Evolutionary conservation across 176 grass and related monocot species (phyloP).

Genomic region (Eleusine indica): DNA sequence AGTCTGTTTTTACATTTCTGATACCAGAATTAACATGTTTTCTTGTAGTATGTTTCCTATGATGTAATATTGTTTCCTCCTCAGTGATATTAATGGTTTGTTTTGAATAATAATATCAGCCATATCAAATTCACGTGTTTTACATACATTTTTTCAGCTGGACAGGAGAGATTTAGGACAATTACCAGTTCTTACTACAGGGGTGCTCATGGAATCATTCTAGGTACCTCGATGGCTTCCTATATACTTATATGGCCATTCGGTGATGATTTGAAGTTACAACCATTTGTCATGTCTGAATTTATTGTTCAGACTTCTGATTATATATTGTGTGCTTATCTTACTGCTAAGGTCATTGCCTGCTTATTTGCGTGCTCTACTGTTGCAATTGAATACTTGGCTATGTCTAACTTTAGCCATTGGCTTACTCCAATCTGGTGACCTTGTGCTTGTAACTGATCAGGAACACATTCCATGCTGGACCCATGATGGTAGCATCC

Average conservation of each 20-base stretch:
- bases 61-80: not conserved
- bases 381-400: not conserved
- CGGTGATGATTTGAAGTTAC: not conserved
- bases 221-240: conserved; percentile 56
- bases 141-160: conserved; percentile 56
- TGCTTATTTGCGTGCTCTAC: not conserved
- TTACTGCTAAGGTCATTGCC: not conserved
- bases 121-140: not conserved
- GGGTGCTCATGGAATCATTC: conserved; percentile 94
- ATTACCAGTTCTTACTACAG: conserved; percentile 97
- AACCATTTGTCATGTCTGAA: conserved; percentile 1
- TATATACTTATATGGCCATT: not conserved
- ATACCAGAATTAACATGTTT: not conserved
- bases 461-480: not conserved
- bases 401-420: not conserved
- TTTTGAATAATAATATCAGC: not conserved
- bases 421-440: not conserved
- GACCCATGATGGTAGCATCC: not conserved
- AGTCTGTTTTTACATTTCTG: not conserved
- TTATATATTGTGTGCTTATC: not conserved
- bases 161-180: conserved; percentile 94
- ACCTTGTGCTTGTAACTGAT: not conserved
- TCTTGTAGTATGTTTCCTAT: not conserved
- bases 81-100: not conserved
- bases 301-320: not conserved